These are phyloP conservation scores for Symbiodinium pilosum DNA, from an alignment of 73 alveolate species.

Conservation along the genomic window DNA sequence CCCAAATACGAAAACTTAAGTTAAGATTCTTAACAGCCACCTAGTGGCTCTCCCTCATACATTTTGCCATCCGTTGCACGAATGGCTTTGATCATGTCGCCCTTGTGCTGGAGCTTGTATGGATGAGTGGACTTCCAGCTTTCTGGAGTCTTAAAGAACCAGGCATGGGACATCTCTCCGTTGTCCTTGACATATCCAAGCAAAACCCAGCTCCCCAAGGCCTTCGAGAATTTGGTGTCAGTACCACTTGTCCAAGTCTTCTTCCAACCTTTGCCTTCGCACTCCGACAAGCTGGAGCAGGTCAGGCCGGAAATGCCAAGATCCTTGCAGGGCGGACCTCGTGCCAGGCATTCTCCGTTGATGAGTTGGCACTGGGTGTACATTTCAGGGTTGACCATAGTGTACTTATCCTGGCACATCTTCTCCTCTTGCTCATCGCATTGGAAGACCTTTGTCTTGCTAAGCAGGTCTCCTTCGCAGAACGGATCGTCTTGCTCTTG, in stretches of 20 bases:
- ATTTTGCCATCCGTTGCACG: not conserved
- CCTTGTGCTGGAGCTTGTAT: slow-evolving; percentile 21
- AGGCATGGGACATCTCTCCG: slow-evolving; percentile 26
- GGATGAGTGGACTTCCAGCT: slow-evolving; percentile 26
- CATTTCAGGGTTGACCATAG: not conserved
- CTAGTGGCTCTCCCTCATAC: slow-evolving; percentile 9
- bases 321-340: not conserved
- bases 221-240: not conserved
- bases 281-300: not conserved
- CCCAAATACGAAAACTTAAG: too few species aligned
- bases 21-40: too few species aligned
- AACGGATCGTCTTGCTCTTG: not conserved
- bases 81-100: slow-evolving; percentile 14
- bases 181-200: not conserved
- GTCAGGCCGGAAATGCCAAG: not conserved
- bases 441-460: not conserved
- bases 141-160: slow-evolving; percentile 18
- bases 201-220: not conserved
- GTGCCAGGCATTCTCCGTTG: not conserved
- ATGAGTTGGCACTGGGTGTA: not conserved
- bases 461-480: not conserved
- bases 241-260: not conserved
- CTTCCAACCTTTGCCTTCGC: slow-evolving; percentile 18
- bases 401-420: not conserved
- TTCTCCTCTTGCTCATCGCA: not conserved